These are phyloP conservation scores for Thozetella sp. DNA, from an alignment of 495 filamentous ascomycete species.

Conservation along the genomic window DNA sequence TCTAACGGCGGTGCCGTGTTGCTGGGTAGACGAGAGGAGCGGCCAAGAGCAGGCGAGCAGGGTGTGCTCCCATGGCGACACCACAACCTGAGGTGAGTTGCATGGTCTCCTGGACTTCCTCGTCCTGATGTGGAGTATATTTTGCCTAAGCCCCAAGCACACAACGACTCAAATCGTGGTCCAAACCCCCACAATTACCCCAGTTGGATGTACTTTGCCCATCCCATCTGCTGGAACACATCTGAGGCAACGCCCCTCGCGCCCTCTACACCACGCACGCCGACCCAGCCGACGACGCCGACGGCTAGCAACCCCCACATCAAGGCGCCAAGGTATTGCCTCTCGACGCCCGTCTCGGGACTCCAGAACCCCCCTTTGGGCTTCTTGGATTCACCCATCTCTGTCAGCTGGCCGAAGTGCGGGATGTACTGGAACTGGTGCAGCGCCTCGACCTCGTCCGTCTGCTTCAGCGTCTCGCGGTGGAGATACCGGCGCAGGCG, in stretches of 20 bases:
- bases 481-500: slow-evolving; percentile 8
- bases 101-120: too few relatives aligned
- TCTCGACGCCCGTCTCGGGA: slow-evolving; percentile 13
- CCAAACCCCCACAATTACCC: too few relatives aligned
- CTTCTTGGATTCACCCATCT: slow-evolving; percentile 4
- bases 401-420: slow-evolving; percentile 22
- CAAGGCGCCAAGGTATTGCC: slow-evolving; percentile 17
- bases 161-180: too few relatives aligned
- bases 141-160: too few relatives aligned
- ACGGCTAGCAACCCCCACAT: slow-evolving; percentile 7
- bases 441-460: slow-evolving; percentile 34
- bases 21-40: too few relatives aligned
- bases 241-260: not conserved
- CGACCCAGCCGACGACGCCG: slow-evolving; percentile 15
- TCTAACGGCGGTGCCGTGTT: too few relatives aligned
- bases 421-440: slow-evolving; percentile 73
- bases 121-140: too few relatives aligned
- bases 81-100: too few relatives aligned
- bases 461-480: slow-evolving; percentile 2
- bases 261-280: not conserved
- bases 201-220: not conserved
- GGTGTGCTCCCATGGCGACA: too few relatives aligned
- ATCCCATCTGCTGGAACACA: not conserved
- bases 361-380: not conserved
- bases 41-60: too few relatives aligned